These are phyloP conservation scores for Amauroascus niger DNA, from an alignment of 2,329 filamentous ascomycete species.

Conservation along the genomic window DNA sequence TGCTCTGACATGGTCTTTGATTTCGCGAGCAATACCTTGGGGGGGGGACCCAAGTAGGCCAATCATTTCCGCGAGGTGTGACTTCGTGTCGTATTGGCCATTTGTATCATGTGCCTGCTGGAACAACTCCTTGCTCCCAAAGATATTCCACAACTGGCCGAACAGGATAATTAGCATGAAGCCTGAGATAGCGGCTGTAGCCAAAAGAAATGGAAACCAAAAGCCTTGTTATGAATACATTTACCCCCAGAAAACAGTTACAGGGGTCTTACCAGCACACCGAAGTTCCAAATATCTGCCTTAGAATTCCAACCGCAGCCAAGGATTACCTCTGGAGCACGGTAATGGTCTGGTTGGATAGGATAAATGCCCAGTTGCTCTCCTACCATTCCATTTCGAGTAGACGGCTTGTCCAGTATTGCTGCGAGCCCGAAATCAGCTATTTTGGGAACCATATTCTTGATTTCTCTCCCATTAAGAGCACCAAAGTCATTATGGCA, in stretches of 20 bases:
- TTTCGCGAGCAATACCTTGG: conserved; percentile 3
- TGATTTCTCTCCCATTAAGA: conserved; percentile 15
- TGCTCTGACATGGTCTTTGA: conserved; percentile 27
- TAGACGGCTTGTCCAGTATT: conserved; percentile 21
- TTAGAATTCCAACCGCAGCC: conserved; percentile 32
- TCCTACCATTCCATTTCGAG: neutral
- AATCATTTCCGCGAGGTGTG: conserved; percentile 38
- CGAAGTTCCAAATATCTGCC: conserved; percentile 37
- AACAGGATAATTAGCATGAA: neutral
- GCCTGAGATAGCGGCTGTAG: neutral
- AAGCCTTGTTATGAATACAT: neutral
- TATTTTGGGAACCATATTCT: conserved; percentile 15
- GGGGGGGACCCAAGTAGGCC: conserved; percentile 34
- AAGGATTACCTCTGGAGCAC: conserved; percentile 35
- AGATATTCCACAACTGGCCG: conserved; percentile 21
- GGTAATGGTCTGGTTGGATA: conserved; percentile 39
- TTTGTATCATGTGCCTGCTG: conserved; percentile 28
- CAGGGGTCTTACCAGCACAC: conserved; percentile 26
- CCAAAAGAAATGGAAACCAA: neutral
- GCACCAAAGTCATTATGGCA: conserved; percentile 21
- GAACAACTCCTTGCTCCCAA: conserved; percentile 22
- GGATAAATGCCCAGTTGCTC: neutral
- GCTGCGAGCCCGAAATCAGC: conserved; percentile 18
- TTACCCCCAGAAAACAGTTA: neutral
- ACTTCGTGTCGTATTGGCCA: conserved; percentile 30